Conservation (phyloP, 2,329 filamentous ascomycete genomes). For the Stemphylium lycopersici region DNA sequence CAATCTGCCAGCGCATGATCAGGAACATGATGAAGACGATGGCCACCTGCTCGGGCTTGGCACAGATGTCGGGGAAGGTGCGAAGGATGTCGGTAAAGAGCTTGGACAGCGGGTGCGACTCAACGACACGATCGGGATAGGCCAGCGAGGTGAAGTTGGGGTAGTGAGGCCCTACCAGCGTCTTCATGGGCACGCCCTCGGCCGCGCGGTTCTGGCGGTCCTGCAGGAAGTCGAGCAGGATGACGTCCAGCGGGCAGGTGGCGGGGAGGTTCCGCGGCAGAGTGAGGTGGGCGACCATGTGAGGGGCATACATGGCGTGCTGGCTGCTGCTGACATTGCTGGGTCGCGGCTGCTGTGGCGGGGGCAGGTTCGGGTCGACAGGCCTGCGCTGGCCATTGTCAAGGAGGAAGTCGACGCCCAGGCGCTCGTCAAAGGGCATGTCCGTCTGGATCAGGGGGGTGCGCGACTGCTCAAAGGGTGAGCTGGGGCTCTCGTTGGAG, state of each 20-base stretch:
- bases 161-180: conserved; percentile 77
- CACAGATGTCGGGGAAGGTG: conserved; percentile 80
- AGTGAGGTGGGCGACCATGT: conserved; percentile 42
- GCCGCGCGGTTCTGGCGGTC: conserved; percentile 70
- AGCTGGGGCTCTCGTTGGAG: conserved; percentile 45
- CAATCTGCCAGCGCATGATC: conserved; percentile 81
- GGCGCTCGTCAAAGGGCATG: conserved; percentile 60
- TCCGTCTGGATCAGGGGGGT: conserved; percentile 28
- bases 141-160: conserved; percentile 80
- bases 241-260: conserved; percentile 76
- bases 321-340: conserved; percentile 30
- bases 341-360: conserved; percentile 49
- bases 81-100: conserved; percentile 84
- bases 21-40: conserved; percentile 87
- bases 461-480: conserved; percentile 53
- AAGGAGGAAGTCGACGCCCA: conserved; percentile 76
- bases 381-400: conserved; percentile 56
- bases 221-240: conserved; percentile 80
- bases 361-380: conserved; percentile 49
- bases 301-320: conserved; percentile 38
- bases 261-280: conserved; percentile 64
- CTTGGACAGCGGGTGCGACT: conserved; percentile 78
- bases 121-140: conserved; percentile 67
- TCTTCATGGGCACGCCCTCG: conserved; percentile 67
- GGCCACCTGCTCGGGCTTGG: conserved; percentile 81